phyloP scores from a whole-genome alignment of 1,284 basidiomycete genomes.

The Coriolopsis trogii region DNA sequence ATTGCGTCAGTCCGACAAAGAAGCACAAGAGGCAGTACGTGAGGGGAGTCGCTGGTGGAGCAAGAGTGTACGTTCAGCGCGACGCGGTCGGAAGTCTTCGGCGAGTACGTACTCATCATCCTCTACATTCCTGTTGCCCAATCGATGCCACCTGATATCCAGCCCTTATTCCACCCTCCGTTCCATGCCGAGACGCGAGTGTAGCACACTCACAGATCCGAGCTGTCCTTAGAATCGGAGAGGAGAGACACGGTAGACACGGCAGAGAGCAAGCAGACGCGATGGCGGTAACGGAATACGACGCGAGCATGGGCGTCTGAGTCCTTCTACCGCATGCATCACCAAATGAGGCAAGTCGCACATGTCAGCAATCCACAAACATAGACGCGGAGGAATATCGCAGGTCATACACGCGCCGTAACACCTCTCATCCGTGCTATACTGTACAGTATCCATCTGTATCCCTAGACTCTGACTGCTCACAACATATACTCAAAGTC shows the following conservation, averaged over 20 bases:
- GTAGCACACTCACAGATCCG: no score
- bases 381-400: not conserved
- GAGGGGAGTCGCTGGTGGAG: not conserved
- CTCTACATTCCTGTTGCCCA: no score
- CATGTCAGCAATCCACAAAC: constrained; percentile 37
- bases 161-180: no score
- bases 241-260: no score
- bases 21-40: not conserved
- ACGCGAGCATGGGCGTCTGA: not conserved
- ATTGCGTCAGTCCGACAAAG: no score
- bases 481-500: constrained; percentile 67
- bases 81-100: not conserved
- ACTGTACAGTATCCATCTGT: constrained; percentile 40
- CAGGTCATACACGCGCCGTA: not conserved
- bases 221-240: no score
- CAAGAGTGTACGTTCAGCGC: not conserved
- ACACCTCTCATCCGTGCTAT: not conserved
- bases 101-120: not conserved
- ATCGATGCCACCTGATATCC: no score
- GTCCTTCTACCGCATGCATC: not conserved
- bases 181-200: no score
- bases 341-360: no score
- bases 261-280: no score
- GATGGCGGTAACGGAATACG: no score
- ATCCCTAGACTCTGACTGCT: no score